These are phyloP conservation scores for Moniliella sp. DNA, from an alignment of 1,284 basidiomycete genomes.

Conservation along the genomic window DNA sequence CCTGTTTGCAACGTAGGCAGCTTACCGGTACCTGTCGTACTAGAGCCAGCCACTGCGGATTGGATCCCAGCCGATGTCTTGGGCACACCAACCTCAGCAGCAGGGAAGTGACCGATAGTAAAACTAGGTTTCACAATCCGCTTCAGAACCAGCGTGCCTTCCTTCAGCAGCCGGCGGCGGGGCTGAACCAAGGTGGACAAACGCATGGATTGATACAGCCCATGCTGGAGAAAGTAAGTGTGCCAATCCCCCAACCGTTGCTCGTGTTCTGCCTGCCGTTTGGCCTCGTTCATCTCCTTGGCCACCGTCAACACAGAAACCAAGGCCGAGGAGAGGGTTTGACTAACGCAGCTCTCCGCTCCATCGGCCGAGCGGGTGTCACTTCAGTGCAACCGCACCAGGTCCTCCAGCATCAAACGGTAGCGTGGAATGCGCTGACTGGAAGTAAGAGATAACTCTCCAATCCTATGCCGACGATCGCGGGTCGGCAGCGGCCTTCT, in stretches of 20 bases:
- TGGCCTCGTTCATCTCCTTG: slow-evolving; percentile 28
- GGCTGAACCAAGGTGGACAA: slow-evolving; percentile 93
- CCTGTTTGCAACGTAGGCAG: too few species aligned
- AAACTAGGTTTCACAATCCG: slow-evolving; percentile 77
- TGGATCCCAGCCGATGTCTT: too few species aligned
- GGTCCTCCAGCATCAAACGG: slow-evolving; percentile 46
- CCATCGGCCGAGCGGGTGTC: slow-evolving; percentile 6
- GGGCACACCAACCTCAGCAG: too few species aligned
- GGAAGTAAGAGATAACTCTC: slow-evolving; percentile 84
- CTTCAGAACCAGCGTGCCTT: slow-evolving; percentile 54
- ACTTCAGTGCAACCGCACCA: slow-evolving; percentile 24
- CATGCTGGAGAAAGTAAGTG: slow-evolving; percentile 62
- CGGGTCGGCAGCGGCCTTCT: slow-evolving; percentile 38
- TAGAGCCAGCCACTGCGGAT: too few species aligned
- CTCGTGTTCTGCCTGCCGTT: slow-evolving; percentile 35
- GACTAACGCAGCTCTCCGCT: slow-evolving; percentile 8
- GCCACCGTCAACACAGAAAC: slow-evolving; percentile 21
- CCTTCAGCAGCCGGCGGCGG: slow-evolving; percentile 49
- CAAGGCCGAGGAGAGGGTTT: slow-evolving; percentile 14
- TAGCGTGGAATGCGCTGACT: slow-evolving; percentile 92
- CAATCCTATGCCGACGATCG: slow-evolving; percentile 82
- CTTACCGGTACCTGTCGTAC: too few species aligned
- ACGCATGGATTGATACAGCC: too few species aligned
- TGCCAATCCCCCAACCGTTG: slow-evolving; percentile 45
- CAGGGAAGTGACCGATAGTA: too few species aligned